Base-by-base conservation (phyloP, 192 early-diverging fungal species). In the Coemansia sp. region DNA sequence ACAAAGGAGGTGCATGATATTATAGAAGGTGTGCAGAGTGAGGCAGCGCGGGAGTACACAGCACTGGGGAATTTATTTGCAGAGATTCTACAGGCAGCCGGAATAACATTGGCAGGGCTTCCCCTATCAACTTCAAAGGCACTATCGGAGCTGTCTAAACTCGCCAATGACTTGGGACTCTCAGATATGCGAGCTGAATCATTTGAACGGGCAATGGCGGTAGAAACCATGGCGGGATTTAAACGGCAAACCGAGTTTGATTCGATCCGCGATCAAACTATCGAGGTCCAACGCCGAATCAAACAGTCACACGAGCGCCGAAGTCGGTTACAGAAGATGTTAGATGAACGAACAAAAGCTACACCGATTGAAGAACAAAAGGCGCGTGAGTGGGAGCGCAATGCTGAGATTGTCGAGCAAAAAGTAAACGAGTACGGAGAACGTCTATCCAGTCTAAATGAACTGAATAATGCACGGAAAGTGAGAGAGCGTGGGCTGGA, bases 381-480 rank as follows among this genome's bases (percentile, higher is more conserved):
- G 64, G 64, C 71, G 1, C 55, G 72, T 3, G 81, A 83, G 44
- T 83, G 81, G 81, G 31, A 53, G 58, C 63, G 75, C 18, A 83
- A 83, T 38, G 60, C 76, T 0, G 52, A 62, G 18, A 61, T 83
- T 5, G 59, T 83, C 2, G 49, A 28, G 12, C 68, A 67, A 38
- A 83, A 83, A 54, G 50, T 55, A 6, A 22, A 28, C 16, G 81
- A 83, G 63, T 83, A 83, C 27, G 23, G 54, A 19, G 54, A 28
- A 23, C 57, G 81, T 1, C 47, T 78, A 26, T 65, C 24, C 1
- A 61, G 67, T 31, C 54, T 74, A 0, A 56, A 44, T 5, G 44
- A 12, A 1, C 50, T n/a, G 14, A 54, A 28, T 7, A 16, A n/a
- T 10, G 65, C 49, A 56, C 31, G 47, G 7, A 26, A 27, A 24